phyloP scores from a whole-genome alignment of 768 basidiomycete species.

The Russula vinacea region DNA sequence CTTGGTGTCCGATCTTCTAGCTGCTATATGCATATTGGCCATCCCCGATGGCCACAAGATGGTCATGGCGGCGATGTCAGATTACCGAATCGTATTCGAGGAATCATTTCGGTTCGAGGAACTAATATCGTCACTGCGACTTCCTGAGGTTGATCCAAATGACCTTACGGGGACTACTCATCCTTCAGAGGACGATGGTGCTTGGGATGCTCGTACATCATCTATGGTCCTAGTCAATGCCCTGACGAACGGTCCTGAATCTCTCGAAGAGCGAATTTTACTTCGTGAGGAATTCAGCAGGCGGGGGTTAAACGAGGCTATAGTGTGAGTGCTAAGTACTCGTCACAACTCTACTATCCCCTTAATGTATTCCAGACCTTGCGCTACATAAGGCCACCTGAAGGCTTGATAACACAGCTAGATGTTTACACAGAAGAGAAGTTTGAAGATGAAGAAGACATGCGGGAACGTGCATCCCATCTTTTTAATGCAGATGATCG shows the following conservation, averaged over 20 bases:
- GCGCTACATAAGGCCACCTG: conserved; percentile 72
- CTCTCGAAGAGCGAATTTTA: conserved; percentile 72
- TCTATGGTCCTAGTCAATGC: conserved; percentile 79
- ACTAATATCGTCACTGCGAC: conserved; percentile 59
- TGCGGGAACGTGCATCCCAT: conserved; percentile 60
- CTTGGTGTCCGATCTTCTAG: conserved; percentile 72
- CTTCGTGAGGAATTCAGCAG: conserved; percentile 81
- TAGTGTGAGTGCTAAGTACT: conserved; percentile 55
- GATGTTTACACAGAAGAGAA: conserved; percentile 84
- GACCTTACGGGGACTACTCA: conserved; percentile 31
- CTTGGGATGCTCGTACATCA: conserved; percentile 80
- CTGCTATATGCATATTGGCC: conserved; percentile 78
- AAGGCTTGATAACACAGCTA: conserved; percentile 72
- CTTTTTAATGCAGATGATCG: conserved; percentile 35
- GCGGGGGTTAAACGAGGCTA: conserved; percentile 77
- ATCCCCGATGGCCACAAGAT: conserved; percentile 65
- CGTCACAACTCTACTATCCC: background rate
- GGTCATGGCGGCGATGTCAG: conserved; percentile 75
- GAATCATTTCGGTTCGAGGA: conserved; percentile 80
- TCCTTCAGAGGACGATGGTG: conserved; percentile 52
- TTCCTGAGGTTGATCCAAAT: conserved; percentile 47
- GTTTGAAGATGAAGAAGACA: conserved; percentile 84
- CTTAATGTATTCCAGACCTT: conserved; percentile 50
- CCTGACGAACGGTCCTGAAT: conserved; percentile 68
- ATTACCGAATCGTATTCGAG: conserved; percentile 66